Base-by-base conservation (phyloP, 2,329 filamentous ascomycete genomes). In the Fusarium sarcochroum region DNA sequence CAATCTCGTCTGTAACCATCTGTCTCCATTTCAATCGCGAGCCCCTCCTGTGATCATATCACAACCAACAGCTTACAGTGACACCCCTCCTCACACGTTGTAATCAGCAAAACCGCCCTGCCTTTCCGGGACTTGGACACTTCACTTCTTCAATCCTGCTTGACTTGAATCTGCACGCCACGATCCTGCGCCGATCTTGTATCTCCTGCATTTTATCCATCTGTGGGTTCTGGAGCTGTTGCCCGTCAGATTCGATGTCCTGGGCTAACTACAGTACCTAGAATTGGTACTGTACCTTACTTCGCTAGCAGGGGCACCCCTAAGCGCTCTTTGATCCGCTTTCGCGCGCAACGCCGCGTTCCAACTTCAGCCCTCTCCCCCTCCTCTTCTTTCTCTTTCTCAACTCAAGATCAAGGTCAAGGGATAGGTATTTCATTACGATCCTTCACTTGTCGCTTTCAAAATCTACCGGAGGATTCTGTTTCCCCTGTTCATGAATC, bases 301-400 rank as follows among this genome's bases (percentile, higher is more conserved):
- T 35, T 35, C 27, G 34, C 60, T 70, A 64, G 60, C 68, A 74
- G 68, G 70, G 71, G 71, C 63, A 55, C 53, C 66, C 47, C 65
- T 71, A 73, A 74, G 69, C 65, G 71, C 71, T 73, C 71, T 68
- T 67, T 67, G 53, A 64, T 69, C 62, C 69, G 68, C 64, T 63
- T 64, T 72, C 68, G 63, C 68, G 68, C 72, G 59, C 72, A 57
- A 65, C 68, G 63, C 70, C 72, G 68, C 63, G 59, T 64, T 63
- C 66, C 64, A 70, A 66, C 66, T 59, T 70, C 68, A 74, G 72
- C 68, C 58, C 66, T 74, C 52, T 67, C 58, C 68, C 69, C 68
- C 69, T 69, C 70, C 63, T 69, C 64, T 63, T 61, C 51, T 49
- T 63, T 68, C 66, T 67, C 54, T 60, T 58, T 59, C 58, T 44